Percentiles rank a stretch among this genome's conserved stretches.
phyloP scores from a whole-genome alignment of 495 filamentous ascomycete genomes.

The Endocarpon pusillum region DNA sequence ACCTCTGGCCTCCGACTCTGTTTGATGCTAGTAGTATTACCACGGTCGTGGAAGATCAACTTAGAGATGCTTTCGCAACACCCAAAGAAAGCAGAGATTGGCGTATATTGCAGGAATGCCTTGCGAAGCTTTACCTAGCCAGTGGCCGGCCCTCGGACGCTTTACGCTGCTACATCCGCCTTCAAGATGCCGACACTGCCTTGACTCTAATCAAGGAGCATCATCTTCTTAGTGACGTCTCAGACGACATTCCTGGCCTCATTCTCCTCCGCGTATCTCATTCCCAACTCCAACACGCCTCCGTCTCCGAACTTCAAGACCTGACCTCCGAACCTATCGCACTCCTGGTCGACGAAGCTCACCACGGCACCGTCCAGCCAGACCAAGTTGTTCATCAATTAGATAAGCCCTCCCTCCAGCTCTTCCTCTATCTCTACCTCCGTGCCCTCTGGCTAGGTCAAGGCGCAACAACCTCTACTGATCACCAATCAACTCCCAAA shows the following conservation, averaged over 20 bases:
- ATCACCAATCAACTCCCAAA: slow-evolving; percentile 22
- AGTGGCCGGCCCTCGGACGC: slow-evolving; percentile 67
- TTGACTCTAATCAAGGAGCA: slow-evolving; percentile 72
- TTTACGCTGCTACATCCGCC: slow-evolving; percentile 67
- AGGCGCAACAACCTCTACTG: slow-evolving; percentile 24
- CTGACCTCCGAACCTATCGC: slow-evolving; percentile 63
- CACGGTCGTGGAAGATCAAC: slow-evolving; percentile 51
- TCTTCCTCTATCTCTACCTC: slow-evolving; percentile 89
- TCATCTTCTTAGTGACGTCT: slow-evolving; percentile 68
- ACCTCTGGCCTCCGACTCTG: slow-evolving; percentile 68
- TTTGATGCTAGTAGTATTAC: slow-evolving; percentile 59
- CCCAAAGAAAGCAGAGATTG: slow-evolving; percentile 60
- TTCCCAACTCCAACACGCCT: slow-evolving; percentile 47
- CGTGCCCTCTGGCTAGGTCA: slow-evolving; percentile 69
- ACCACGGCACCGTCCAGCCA: slow-evolving; percentile 69
- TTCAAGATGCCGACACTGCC: slow-evolving; percentile 80
- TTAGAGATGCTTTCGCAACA: too few species aligned
- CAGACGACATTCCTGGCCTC: slow-evolving; percentile 77
- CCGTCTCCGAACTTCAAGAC: slow-evolving; percentile 53
- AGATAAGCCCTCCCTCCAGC: slow-evolving; percentile 25
- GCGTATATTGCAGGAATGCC: slow-evolving; percentile 62
- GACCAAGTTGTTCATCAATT: slow-evolving; percentile 64
- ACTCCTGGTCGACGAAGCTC: slow-evolving; percentile 78
- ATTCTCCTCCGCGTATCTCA: slow-evolving; percentile 71
- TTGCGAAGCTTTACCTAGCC: slow-evolving; percentile 70